phyloP scores from a whole-genome alignment of 441 rosid species.

The Eutrema salsugineum region DNA sequence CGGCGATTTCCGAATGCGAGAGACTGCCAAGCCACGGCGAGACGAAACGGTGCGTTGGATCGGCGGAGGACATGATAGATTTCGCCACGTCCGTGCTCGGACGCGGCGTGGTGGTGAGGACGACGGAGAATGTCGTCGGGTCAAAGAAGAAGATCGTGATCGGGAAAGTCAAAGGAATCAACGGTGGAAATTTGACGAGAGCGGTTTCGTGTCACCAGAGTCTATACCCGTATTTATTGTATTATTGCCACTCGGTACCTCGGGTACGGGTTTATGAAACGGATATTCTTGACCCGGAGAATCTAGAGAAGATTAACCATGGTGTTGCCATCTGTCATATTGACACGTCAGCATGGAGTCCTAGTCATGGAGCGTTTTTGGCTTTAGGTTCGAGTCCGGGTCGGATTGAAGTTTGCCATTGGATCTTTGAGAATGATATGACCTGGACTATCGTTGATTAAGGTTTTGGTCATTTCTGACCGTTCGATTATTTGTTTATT shows the following conservation, averaged over 20 bases:
- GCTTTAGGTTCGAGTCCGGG: constrained; percentile 81
- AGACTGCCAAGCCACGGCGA: constrained; percentile 72
- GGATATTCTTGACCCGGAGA: constrained; percentile 58
- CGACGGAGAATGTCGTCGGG: constrained; percentile 65
- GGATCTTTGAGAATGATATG: constrained; percentile 95
- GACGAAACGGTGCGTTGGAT: constrained; percentile 83
- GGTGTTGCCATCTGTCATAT: constrained; percentile 89
- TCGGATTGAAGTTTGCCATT: constrained; percentile 81
- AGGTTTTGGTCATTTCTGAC: neutral
- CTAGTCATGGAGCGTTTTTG: constrained; percentile 75
- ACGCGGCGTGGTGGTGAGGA: constrained; percentile 52
- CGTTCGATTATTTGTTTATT: neutral
- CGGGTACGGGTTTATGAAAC: constrained; percentile 83
- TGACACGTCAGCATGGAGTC: constrained; percentile 89
- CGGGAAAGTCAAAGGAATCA: constrained; percentile 61
- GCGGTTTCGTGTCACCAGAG: constrained; percentile 97
- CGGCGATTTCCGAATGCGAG: constrained; percentile 77
- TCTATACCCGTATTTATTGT: constrained; percentile 74
- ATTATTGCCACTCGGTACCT: constrained; percentile 94
- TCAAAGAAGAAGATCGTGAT: constrained; percentile 55
- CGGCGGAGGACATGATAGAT: constrained; percentile 91
- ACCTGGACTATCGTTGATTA: constrained; percentile 63
- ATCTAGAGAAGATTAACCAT: constrained; percentile 52
- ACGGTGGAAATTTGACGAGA: constrained; percentile 69
- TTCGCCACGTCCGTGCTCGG: constrained; percentile 77